These are phyloP conservation scores for Pleurotus sapidus DNA, from an alignment of 768 basidiomycete genomes.

Conservation along the genomic window DNA sequence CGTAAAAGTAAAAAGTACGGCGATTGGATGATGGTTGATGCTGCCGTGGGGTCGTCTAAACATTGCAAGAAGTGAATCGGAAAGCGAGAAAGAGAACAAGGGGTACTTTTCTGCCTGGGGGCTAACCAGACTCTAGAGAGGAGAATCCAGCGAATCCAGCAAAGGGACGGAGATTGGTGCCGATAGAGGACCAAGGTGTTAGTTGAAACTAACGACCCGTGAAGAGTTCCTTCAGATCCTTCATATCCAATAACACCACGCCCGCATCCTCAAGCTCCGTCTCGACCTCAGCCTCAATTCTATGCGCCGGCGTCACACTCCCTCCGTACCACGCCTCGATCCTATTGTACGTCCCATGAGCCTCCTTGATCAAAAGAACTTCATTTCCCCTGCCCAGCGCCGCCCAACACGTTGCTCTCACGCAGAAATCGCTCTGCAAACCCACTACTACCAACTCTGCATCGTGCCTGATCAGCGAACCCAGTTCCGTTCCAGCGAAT, in stretches of 20 bases:
- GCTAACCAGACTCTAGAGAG: too few species aligned
- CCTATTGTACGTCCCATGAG: constrained; percentile 68
- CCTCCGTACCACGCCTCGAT: constrained; percentile 60
- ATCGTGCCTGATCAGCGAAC: constrained; percentile 42
- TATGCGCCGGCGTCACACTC: constrained; percentile 46
- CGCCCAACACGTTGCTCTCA: constrained; percentile 57
- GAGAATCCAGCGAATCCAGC: too few species aligned
- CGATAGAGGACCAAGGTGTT: too few species aligned
- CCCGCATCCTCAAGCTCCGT: constrained; percentile 68
- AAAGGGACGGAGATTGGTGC: too few species aligned
- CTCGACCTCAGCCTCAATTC: constrained; percentile 60
- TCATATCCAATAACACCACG: constrained; percentile 63
- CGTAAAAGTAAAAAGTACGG: too few species aligned
- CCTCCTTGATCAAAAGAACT: constrained; percentile 59
- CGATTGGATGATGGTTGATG: too few species aligned
- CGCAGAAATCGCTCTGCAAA: constrained; percentile 65
- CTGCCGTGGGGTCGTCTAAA: too few species aligned
- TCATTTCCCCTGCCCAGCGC: constrained; percentile 64
- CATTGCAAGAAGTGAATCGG: too few species aligned
- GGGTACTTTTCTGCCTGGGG: too few species aligned
- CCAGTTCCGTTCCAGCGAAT: constrained; percentile 57
- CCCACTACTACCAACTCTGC: constrained; percentile 68
- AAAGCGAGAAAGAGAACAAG: too few species aligned
- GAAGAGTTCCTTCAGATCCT: constrained; percentile 58
- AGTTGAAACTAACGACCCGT: constrained; percentile 39